A percentile compares a stretch with the other conserved stretches of the same genome.
phyloP scores from a whole-genome alignment of 1,284 basidiomycete species.

The Moesziomyces globuligerus region DNA sequence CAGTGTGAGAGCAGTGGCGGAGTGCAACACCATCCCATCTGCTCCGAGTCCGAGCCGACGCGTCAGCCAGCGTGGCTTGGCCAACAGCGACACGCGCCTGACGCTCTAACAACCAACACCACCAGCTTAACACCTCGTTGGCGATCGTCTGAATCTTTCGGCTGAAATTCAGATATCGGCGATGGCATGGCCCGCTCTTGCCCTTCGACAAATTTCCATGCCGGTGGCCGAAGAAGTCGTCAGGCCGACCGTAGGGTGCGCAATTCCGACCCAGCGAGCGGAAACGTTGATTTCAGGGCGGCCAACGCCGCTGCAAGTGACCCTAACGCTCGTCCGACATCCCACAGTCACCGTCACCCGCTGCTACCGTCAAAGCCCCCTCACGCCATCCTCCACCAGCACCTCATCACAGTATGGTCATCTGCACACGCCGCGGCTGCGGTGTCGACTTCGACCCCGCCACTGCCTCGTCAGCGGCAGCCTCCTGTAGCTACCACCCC shows the following conservation, averaged over 20 bases:
- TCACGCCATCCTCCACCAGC: neutral
- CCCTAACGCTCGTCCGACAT: neutral
- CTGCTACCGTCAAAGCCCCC: neutral
- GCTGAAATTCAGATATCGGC: no score
- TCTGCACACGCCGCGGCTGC: conserved; percentile 64
- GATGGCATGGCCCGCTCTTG: neutral
- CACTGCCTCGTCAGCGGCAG: conserved; percentile 7
- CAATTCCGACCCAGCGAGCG: conserved; percentile 1
- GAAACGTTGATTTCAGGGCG: neutral
- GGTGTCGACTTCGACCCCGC: conserved; percentile 53
- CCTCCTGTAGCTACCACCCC: conserved; percentile 60
- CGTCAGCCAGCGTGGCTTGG: conserved; percentile 6
- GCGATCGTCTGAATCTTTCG: no score
- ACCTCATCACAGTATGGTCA: conserved; percentile 43
- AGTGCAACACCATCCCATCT: conserved; percentile 3
- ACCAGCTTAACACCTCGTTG: no score
- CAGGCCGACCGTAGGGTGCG: no score
- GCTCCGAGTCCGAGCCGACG: neutral
- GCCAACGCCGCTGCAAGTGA: neutral
- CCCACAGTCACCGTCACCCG: no score
- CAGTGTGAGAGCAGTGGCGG: conserved; percentile 1
- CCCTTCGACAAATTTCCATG: conserved; percentile 39
- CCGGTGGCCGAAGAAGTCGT: conserved; percentile 17
- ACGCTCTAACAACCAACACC: conserved; percentile 4
- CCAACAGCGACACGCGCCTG: no score